Evolutionary conservation across 176 grass and related monocot genomes (phyloP).

Genomic region (Oropetium thomaeum): DNA sequence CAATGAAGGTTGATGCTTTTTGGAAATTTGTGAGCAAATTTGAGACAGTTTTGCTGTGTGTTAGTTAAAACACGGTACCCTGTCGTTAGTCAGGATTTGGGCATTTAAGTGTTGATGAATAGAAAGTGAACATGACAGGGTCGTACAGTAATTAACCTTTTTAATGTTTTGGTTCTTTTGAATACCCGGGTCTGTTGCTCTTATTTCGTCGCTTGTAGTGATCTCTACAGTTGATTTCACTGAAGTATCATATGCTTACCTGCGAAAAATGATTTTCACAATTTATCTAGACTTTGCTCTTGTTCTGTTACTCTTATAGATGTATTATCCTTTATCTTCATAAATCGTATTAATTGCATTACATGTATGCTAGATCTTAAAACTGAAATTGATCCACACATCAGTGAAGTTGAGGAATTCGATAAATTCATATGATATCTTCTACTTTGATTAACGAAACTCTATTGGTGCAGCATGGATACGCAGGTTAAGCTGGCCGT

Average conservation of each 20-base stretch:
- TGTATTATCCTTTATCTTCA: neutral
- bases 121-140: neutral
- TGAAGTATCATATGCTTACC: neutral
- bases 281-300: neutral
- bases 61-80: no score
- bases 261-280: neutral
- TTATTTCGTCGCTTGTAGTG: neutral
- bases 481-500: slow-evolving; percentile 72
- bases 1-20: neutral
- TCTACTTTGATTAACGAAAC: neutral
- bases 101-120: neutral
- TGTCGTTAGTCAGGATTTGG: neutral
- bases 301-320: neutral
- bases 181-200: neutral
- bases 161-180: neutral
- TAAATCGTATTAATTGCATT: neutral
- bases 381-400: neutral
- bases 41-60: neutral
- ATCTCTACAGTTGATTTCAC: neutral
- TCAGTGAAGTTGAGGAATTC: neutral
- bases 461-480: slow-evolving; percentile 44
- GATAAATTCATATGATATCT: neutral
- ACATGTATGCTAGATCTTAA: no score
- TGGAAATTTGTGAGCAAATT: neutral
- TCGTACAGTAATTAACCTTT: no score